Evolutionary conservation across 1,139 yeast species (phyloP).

Genomic region (Yamadazyma spencermartinsiae): DNA sequence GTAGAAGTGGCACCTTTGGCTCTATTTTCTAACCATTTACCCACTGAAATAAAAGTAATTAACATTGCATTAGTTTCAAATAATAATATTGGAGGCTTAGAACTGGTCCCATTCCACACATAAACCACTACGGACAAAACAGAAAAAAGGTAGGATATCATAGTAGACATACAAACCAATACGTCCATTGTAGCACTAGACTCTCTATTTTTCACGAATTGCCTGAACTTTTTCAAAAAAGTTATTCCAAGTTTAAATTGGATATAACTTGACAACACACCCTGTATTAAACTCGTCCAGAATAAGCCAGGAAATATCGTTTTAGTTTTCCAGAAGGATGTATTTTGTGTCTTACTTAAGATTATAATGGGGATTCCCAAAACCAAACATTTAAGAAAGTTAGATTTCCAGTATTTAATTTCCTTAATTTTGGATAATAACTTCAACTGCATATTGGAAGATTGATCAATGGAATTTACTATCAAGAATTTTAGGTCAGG

Average conservation of each 20-base stretch:
- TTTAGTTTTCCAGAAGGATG: conserved; percentile 29
- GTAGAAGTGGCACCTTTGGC: conserved; percentile 95
- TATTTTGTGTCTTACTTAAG: conserved; percentile 48
- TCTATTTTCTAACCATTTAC: conserved; percentile 86
- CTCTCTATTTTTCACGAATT: conserved; percentile 65
- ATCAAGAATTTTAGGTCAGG: conserved; percentile 38
- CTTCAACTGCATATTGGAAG: conserved; percentile 63
- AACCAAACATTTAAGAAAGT: conserved; percentile 49
- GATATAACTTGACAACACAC: conserved; percentile 61
- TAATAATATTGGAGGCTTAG: conserved; percentile 64
- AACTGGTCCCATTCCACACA: conserved; percentile 36
- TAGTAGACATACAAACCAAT: conserved; percentile 78
- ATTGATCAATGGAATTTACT: conserved; percentile 43
- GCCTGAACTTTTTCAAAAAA: conserved; percentile 64
- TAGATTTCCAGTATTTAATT: conserved; percentile 64
- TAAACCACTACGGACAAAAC: conserved; percentile 53
- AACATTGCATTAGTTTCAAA: conserved; percentile 91
- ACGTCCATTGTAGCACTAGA: conserved; percentile 91
- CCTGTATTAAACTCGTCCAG: conserved; percentile 60
- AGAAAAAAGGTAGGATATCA: conserved; percentile 77
- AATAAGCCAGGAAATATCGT: conserved; percentile 53
- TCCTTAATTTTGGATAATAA: conserved; percentile 71
- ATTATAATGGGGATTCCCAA: conserved; percentile 68
- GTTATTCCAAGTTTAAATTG: conserved; percentile 66
- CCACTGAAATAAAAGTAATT: conserved; percentile 77